Evolutionary conservation across 139 green algal genomes (phyloP).

Genomic region (Chlorella ohadii): DNA sequence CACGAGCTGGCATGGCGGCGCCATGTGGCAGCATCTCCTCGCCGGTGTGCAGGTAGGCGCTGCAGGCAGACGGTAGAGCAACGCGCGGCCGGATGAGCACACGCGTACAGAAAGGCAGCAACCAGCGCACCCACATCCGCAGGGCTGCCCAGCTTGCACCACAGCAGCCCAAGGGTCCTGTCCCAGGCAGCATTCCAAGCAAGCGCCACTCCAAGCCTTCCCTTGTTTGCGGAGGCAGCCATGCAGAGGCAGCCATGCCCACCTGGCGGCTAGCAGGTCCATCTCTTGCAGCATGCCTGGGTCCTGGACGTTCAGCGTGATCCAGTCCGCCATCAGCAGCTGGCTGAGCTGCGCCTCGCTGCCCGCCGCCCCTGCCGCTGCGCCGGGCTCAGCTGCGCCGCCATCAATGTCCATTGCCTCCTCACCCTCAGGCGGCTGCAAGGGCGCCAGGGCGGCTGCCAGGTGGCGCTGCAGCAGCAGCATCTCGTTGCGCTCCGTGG

Average conservation of each 20-base stretch:
- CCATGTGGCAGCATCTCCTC: neutral
- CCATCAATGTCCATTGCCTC: neutral
- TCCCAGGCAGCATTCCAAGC: no score
- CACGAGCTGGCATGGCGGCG: conserved; percentile 13
- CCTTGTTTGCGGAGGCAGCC: no score
- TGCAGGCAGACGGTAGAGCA: neutral
- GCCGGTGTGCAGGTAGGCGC: neutral
- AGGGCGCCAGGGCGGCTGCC: neutral
- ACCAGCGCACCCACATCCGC: no score
- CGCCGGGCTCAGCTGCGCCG: neutral
- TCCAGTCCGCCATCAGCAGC: conserved; percentile 44
- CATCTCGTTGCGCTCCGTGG: conserved; percentile 35
- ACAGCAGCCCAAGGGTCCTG: no score
- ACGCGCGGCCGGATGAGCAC: neutral
- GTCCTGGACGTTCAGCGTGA: conserved; percentile 23
- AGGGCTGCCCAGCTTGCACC: no score
- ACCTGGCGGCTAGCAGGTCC: conserved; percentile 13
- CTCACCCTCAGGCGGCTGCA: neutral
- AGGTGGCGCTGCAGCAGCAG: conserved; percentile 37
- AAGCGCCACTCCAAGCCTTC: no score
- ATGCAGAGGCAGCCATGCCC: no score
- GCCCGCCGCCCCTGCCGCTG: neutral
- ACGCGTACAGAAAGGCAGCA: no score
- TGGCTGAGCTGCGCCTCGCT: neutral
- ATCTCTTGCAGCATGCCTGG: conserved; percentile 15